Percentiles rank a stretch among this genome's conserved stretches.
These are phyloP conservation scores for Lactifluus piperatus DNA, from an alignment of 768 basidiomycete genomes.

Conservation along the genomic window DNA sequence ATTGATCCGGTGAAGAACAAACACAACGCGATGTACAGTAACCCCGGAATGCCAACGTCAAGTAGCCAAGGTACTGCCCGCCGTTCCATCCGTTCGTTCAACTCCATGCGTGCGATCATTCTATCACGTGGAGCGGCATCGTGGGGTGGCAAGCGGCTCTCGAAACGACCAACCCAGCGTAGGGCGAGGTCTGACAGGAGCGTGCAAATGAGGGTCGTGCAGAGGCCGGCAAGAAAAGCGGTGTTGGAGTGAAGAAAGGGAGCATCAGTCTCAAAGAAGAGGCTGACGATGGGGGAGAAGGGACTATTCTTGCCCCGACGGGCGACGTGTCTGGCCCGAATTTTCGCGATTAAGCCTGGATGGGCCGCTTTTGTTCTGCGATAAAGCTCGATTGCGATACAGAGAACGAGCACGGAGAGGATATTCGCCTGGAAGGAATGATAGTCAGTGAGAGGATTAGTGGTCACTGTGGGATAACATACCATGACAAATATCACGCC, in stretches of 20 bases:
- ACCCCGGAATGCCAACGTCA: slow-evolving; percentile 6
- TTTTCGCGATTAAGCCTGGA: neutral
- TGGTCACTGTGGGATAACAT: neutral
- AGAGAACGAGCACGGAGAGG: slow-evolving; percentile 8
- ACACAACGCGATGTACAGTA: slow-evolving; percentile 1
- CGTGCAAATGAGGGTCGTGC: slow-evolving; percentile 5
- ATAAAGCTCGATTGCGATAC: slow-evolving; percentile 8
- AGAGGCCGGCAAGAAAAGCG: slow-evolving; percentile 8
- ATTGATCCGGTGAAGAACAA: neutral
- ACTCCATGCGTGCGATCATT: slow-evolving; percentile 13
- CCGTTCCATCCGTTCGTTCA: slow-evolving; percentile 9
- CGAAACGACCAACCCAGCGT: slow-evolving; percentile 8
- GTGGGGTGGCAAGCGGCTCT: neutral
- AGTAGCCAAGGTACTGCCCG: slow-evolving; percentile 4
- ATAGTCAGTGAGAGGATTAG: neutral
- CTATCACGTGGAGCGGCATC: slow-evolving; percentile 1
- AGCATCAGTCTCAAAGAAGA: slow-evolving; percentile 3
- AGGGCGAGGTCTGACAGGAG: slow-evolving; percentile 9
- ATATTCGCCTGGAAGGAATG: neutral
- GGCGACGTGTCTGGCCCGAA: slow-evolving; percentile 5
- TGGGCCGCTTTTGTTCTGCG: slow-evolving; percentile 9
- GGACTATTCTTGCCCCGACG: neutral
- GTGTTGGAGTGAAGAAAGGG: slow-evolving; percentile 5
- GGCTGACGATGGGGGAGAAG: slow-evolving; percentile 11
- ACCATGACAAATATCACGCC: slow-evolving; percentile 11